A percentile compares a stretch with the other conserved stretches of the same genome.
phyloP scores from a whole-genome alignment of 805 yeast genomes.

The Cephaloascus albidus region DNA sequence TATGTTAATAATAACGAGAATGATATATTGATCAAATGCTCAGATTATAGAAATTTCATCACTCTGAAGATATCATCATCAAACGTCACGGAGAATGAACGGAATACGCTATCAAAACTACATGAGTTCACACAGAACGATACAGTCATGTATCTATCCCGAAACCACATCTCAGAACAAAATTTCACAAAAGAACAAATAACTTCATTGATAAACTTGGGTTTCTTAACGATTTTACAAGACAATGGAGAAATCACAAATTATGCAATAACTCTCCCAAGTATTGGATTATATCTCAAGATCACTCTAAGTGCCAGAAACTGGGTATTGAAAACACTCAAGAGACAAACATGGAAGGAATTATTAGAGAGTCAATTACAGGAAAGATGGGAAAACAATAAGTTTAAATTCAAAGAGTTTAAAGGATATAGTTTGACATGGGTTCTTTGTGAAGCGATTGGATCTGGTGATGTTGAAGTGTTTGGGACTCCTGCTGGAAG shows the following conservation, averaged over 20 bases:
- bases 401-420: slow-evolving; percentile 33
- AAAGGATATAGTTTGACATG: slow-evolving; percentile 42
- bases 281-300: slow-evolving; percentile 38
- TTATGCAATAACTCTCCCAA: slow-evolving; percentile 37
- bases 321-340: slow-evolving; percentile 31
- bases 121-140: slow-evolving; percentile 12
- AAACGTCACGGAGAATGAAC: neutral
- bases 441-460: slow-evolving; percentile 41
- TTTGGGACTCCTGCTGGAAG: slow-evolving; percentile 45
- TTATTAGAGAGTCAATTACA: slow-evolving; percentile 28
- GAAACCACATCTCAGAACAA: slow-evolving; percentile 9
- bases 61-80: neutral
- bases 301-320: slow-evolving; percentile 32
- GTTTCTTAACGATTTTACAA: slow-evolving; percentile 33
- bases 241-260: slow-evolving; percentile 24
- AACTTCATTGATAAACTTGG: slow-evolving; percentile 23
- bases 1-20: slow-evolving; percentile 35
- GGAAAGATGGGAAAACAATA: slow-evolving; percentile 36
- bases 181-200: slow-evolving; percentile 17
- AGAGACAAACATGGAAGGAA: slow-evolving; percentile 29
- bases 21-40: slow-evolving; percentile 25
- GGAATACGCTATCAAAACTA: neutral
- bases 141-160: slow-evolving; percentile 7
- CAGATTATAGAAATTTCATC: slow-evolving; percentile 27
- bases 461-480: slow-evolving; percentile 42